Evolutionary conservation across 257 asterid species (phyloP).

Genomic region (Nicotiana benthamiana): DNA sequence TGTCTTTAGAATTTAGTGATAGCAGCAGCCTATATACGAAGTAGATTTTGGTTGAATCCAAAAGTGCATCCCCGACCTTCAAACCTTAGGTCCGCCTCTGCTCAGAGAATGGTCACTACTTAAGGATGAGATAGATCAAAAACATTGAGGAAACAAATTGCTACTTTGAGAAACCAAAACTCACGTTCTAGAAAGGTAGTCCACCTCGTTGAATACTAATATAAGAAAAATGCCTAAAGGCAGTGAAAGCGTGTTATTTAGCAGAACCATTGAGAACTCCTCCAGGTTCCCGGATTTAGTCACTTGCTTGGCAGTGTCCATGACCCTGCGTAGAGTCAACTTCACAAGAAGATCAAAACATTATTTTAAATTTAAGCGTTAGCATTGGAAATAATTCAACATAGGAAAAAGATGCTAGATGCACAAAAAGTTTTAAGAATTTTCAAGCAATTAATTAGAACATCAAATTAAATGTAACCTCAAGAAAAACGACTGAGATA

Average conservation of each 20-base stretch:
- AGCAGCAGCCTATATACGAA: too few relatives aligned
- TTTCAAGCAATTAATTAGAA: not conserved
- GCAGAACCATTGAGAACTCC: slow-evolving; percentile 91
- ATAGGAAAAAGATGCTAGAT: not conserved
- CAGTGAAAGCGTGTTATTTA: slow-evolving; percentile 78
- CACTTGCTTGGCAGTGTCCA: slow-evolving; percentile 92
- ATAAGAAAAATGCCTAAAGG: slow-evolving; percentile 71
- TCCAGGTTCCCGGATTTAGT: slow-evolving; percentile 82
- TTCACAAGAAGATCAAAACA: slow-evolving; percentile 22
- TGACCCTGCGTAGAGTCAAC: slow-evolving; percentile 81
- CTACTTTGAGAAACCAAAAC: slow-evolving; percentile 20
- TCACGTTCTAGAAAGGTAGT: slow-evolving; percentile 77
- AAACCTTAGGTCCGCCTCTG: too few relatives aligned
- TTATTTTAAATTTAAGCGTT: not conserved
- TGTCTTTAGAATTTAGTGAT: too few relatives aligned
- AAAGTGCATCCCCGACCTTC: too few relatives aligned
- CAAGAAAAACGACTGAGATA: not conserved
- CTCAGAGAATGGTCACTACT: not conserved
- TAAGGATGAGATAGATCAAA: not conserved
- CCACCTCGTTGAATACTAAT: slow-evolving; percentile 63
- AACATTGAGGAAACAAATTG: not conserved
- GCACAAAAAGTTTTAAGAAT: not conserved
- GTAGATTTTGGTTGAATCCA: too few relatives aligned
- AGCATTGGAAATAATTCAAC: not conserved
- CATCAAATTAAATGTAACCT: not conserved